Evolutionary conservation across 768 basidiomycete species (phyloP), one percentile per base, ranked within the genome.

Genomic region (Boletellus emodensis): DNA sequence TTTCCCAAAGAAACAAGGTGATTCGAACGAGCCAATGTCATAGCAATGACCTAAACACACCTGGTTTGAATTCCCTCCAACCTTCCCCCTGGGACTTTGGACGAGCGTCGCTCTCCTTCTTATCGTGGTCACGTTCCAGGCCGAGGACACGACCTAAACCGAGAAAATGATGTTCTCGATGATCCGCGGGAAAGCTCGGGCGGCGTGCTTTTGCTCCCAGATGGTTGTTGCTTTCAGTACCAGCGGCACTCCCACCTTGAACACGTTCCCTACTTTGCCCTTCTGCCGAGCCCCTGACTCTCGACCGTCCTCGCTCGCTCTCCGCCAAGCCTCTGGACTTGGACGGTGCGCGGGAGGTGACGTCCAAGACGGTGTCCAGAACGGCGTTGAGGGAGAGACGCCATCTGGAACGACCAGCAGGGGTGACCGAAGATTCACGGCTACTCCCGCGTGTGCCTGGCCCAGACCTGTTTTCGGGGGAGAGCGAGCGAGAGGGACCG

Each of bases 31-130:
- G 32, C 10, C 34, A 35, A 13, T 3, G 11, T 38, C 18, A 20
- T 40, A 15, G n/a, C 3, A 22, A 51, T 9, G 6, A 43, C 13
- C 34, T 6, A 34, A 40, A 68, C 76, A 24, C 43, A 86, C 94
- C 94, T 72, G 87, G 85, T 63, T 84, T 82, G 66, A 96, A 96
- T 69, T 94, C 94, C 62, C 85, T 90, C 90, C 92, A 96, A 10
- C 76, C 73, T 38, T 78, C 71, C 1, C 73, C 74, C 49, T 75
- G 72, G 26, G 58, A 69, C 44, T 72, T 71, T 6, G 61, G 70
- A 26, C 57, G 53, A 0, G 32, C 36, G 2, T 50, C 52, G 30
- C 54, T 41, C 1, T 56, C 57, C 33, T 41, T 55, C 34, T 58
- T n/a, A n/a, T n/a, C 56, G 6, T 50, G 40, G 22, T 58, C 53